Evolutionary conservation across 2,329 filamentous ascomycete genomes (phyloP).

Genomic region (Pseudonectria foliicola): DNA sequence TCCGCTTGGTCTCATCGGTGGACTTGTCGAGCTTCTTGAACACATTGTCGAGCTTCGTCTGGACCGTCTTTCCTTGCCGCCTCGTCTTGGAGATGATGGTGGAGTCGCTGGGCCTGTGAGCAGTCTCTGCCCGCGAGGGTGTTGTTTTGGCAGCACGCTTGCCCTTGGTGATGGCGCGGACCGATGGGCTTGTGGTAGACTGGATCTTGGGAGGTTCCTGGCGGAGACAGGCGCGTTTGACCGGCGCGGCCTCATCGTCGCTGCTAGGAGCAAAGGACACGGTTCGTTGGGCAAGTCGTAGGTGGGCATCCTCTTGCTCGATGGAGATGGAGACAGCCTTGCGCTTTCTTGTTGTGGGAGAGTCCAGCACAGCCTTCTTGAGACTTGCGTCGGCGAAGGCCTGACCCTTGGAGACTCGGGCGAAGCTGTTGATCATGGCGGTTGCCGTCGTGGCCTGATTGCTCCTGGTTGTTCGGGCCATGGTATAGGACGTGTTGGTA

Average conservation of each 20-base stretch:
- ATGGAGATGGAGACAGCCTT: conserved; percentile 25
- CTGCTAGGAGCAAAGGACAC: conserved; percentile 29
- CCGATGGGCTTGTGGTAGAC: conserved; percentile 1
- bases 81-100: conserved; percentile 26
- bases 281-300: conserved; percentile 19
- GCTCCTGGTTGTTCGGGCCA: conserved; percentile 21
- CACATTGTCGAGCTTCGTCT: conserved; percentile 34
- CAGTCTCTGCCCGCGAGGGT: conserved; percentile 21
- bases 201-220: conserved; percentile 12
- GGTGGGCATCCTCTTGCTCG: conserved; percentile 20
- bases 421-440: conserved; percentile 35
- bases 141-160: conserved; percentile 25
- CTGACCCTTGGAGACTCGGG: conserved; percentile 40
- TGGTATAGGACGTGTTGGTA: conserved; percentile 7
- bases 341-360: conserved; percentile 28
- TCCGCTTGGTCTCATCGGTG: conserved; percentile 9
- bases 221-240: conserved; percentile 24
- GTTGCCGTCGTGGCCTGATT: conserved; percentile 14
- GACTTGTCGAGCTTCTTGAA: conserved; percentile 29
- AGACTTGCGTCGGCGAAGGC: conserved; percentile 17
- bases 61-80: conserved; percentile 20
- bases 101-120: conserved; percentile 24
- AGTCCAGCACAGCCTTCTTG: conserved; percentile 29
- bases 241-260: conserved; percentile 19
- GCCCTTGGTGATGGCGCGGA: conserved; percentile 16